Evolutionary conservation across 139 green algal genomes (phyloP).

Genomic region (Edaphochlamys debaryana): DNA sequence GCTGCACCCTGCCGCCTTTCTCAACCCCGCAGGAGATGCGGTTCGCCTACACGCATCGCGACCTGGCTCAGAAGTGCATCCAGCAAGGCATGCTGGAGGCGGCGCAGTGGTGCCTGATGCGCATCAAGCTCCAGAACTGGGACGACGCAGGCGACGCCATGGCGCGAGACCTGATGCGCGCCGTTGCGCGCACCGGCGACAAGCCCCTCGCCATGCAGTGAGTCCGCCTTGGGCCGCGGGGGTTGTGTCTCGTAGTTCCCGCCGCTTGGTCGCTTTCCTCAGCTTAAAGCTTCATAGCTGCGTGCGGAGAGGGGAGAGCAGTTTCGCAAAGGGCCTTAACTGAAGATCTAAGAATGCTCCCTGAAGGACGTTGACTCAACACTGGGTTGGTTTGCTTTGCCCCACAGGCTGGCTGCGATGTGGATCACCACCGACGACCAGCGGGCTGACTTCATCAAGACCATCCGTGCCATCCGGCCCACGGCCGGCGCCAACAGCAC

Average conservation of each 20-base stretch:
- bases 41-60: constrained; percentile 20
- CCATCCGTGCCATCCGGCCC: neutral
- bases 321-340: too few species aligned
- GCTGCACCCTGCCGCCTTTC: too few species aligned
- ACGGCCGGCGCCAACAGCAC: neutral
- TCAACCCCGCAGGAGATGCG: constrained; percentile 16
- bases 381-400: neutral
- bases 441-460: neutral
- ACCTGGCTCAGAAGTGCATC: constrained; percentile 25
- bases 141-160: constrained; percentile 11
- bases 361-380: neutral
- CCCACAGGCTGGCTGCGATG: neutral
- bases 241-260: neutral
- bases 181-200: constrained; percentile 4
- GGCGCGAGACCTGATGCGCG: constrained; percentile 24
- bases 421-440: neutral
- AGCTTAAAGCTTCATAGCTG: neutral
- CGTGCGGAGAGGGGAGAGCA: too few species aligned
- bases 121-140: neutral
- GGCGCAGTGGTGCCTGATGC: constrained; percentile 27
- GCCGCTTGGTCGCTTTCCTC: too few species aligned
- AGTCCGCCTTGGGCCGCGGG: too few species aligned
- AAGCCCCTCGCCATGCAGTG: constrained; percentile 15
- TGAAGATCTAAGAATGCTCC: neutral
- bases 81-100: constrained; percentile 28